Percentiles rank a stretch among this genome's conserved stretches.
These are phyloP conservation scores for Tinospora cordifolia DNA, from an alignment of 164 flowering plant genomes.

Conservation along the genomic window DNA sequence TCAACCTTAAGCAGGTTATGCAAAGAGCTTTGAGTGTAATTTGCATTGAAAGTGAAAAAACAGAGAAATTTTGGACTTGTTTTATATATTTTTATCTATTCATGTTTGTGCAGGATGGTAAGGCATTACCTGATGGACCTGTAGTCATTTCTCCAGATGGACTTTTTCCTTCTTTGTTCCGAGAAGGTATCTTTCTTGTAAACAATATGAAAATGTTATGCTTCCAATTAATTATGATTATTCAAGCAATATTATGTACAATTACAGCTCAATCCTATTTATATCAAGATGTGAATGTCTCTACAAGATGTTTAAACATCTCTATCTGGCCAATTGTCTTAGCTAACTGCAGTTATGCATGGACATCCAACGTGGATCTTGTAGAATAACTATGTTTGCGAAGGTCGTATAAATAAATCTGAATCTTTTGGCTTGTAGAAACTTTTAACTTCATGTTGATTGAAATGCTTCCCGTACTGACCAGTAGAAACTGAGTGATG, in stretches of 20 bases:
- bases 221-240: not conserved
- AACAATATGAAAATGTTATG: not conserved
- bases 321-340: not conserved
- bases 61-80: not conserved
- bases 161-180: conserved; percentile 83
- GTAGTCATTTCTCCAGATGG: conserved; percentile 99
- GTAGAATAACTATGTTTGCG: not conserved
- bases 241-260: not conserved
- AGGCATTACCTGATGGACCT: conserved; percentile 92
- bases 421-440: not conserved
- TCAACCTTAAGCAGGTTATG: conserved; percentile 85
- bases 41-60: not conserved
- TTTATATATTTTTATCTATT: not conserved
- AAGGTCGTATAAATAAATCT: not conserved
- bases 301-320: not conserved
- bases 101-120: conserved; percentile 69
- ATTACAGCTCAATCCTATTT: not conserved
- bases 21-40: not conserved
- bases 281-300: not conserved
- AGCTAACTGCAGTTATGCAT: not conserved
- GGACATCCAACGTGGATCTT: not conserved
- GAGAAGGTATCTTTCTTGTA: conserved; percentile 59
- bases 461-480: too few species aligned
- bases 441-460: too few species aligned
- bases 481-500: too few species aligned